A percentile compares a stretch with the other conserved stretches of the same genome.
Conservation (phyloP, 108 stramenopile genomes). For the Conticribra guillardii region DNA sequence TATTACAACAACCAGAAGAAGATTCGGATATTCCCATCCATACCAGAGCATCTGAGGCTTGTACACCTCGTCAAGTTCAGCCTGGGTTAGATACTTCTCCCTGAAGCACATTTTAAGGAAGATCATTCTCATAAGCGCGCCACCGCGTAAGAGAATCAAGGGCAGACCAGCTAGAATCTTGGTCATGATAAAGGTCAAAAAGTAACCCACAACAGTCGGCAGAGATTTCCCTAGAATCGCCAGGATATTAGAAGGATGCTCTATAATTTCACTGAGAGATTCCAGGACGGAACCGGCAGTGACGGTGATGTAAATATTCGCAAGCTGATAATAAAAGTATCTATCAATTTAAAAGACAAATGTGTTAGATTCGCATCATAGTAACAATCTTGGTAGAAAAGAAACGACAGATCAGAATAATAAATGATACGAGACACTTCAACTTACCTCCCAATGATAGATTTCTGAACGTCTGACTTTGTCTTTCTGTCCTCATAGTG, state of each 20-base stretch:
- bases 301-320: conserved; percentile 89
- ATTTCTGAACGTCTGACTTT: conserved; percentile 76
- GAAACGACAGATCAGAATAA: no score
- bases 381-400: no score
- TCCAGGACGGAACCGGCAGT: conserved; percentile 84
- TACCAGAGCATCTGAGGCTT: conserved; percentile 46
- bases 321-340: conserved; percentile 89
- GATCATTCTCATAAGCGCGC: conserved; percentile 66
- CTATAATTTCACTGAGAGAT: conserved; percentile 77
- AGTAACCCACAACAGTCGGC: conserved; percentile 87
- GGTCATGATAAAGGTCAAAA: conserved; percentile 83
- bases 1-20: conserved; percentile 86
- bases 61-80: conserved; percentile 73
- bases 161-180: conserved; percentile 89
- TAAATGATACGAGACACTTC: no score
- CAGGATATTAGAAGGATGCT: conserved; percentile 76
- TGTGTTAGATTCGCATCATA: no score
- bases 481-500: conserved; percentile 83
- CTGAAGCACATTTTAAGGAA: conserved; percentile 61
- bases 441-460: no score
- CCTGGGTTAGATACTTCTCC: conserved; percentile 73
- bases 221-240: conserved; percentile 75
- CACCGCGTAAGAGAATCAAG: conserved; percentile 74
- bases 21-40: conserved; percentile 87
- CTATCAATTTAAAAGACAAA: no score